Base-by-base conservation (phyloP, 768 basidiomycete species). In the Mycena maculata region DNA sequence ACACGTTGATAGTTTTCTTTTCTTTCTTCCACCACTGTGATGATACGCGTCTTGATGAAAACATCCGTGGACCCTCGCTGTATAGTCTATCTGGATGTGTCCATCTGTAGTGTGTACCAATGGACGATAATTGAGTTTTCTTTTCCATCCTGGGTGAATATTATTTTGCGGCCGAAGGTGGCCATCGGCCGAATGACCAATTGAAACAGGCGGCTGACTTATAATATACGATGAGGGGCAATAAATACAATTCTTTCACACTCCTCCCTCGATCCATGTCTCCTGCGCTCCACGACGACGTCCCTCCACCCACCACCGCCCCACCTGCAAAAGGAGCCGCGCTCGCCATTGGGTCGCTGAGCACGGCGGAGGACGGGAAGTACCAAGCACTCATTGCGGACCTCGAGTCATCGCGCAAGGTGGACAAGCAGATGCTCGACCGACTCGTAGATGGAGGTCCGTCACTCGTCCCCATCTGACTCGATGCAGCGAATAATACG, bases 371-470 rank as follows among this genome's bases (percentile, higher is more conserved):
- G 75, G 88, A 94, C 74, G 95, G 94, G 33, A 86, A 84, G 75
- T 95, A 94, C 75, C 93, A 95, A 76, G 77, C 85, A 1, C 79
- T 93, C 67, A 84, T 94, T 56, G 83, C 87, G 9, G 81, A 84
- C 69, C 79, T 94, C 63, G 86, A 88, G 76, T 77, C 77, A 63
- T 83, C 82, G 20, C 78, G 84, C 67, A 73, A 80, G 36, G 89
- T 94, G 31, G 93, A 96, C 72, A 90, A 86, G 73, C 90, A 94
- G 75, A 88, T 96, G 82, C 79, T 95, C 30, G 94, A 96, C 76
- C 84, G 95, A 66, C 80, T 96, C 67, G 80, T 94, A 18, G 94
- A 93, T 77, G 86, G 87, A 81, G 94, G 94, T 95, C 73, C 57
- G 84, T n/a, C n/a, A n/a, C n/a, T n/a, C n/a, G n/a, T 42, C 42